Percentiles rank a stretch among this genome's conserved stretches.
phyloP scores from a whole-genome alignment of 441 rosid genomes.

The Adansonia madagascariensis region DNA sequence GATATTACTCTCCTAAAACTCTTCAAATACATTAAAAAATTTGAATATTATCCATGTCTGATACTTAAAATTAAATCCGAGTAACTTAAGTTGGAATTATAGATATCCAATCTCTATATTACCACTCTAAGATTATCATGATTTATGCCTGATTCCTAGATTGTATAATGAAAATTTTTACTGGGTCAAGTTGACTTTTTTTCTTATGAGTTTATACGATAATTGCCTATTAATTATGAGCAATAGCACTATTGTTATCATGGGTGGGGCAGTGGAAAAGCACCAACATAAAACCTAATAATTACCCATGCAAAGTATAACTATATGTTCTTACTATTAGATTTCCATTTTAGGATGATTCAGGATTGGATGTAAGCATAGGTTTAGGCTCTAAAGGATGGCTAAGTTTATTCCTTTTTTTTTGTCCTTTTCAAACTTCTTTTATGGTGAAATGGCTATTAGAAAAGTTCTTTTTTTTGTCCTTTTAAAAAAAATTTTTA shows the following conservation, averaged over 20 bases:
- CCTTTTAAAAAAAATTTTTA: too few relatives aligned
- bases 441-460: constrained; percentile 12
- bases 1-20: too few relatives aligned
- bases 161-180: neutral
- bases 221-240: constrained; percentile 27
- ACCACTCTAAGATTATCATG: neutral
- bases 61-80: too few relatives aligned
- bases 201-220: neutral
- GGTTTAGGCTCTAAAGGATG: neutral
- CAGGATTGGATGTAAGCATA: neutral
- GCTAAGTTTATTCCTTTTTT: neutral
- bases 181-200: constrained; percentile 27
- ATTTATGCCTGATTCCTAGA: neutral
- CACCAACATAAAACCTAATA: constrained; percentile 13
- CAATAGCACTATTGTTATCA: neutral
- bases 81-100: too few relatives aligned
- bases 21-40: too few relatives aligned
- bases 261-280: constrained; percentile 21
- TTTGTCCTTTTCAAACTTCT: constrained; percentile 1
- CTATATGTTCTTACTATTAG: neutral
- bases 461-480: neutral
- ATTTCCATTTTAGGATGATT: neutral
- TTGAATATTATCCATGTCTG: too few relatives aligned
- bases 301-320: neutral
- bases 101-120: neutral